Evolutionary conservation across 176 grass and related monocot genomes (phyloP).

Genomic region (Chrysopogon serrulatus): DNA sequence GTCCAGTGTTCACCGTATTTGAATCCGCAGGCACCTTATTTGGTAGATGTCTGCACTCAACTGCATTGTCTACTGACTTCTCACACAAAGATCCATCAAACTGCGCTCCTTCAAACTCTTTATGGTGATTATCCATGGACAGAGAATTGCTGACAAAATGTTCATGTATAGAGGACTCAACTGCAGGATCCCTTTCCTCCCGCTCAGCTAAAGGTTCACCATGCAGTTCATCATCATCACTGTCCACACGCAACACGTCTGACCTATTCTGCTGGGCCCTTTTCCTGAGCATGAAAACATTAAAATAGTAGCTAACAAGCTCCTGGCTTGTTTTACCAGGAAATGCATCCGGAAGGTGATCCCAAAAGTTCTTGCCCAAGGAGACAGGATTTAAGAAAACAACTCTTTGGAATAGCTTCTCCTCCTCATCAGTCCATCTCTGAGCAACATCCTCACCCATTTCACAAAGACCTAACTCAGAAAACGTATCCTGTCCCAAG

Average conservation of each 20-base stretch:
- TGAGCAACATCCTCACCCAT: conserved; percentile 74
- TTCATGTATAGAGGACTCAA: conserved; percentile 32
- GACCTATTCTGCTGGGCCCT: conserved; percentile 76
- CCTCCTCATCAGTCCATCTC: conserved; percentile 78
- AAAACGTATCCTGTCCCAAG: conserved; percentile 56
- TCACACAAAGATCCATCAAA: neutral
- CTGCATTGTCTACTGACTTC: neutral
- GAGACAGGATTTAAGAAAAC: conserved; percentile 63
- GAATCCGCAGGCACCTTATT: neutral
- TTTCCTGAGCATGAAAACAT: conserved; percentile 82
- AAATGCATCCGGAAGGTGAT: conserved; percentile 49
- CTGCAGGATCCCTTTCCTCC: conserved; percentile 44
- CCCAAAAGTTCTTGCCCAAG: conserved; percentile 68
- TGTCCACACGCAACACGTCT: conserved; percentile 57
- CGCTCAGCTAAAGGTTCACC: conserved; percentile 17
- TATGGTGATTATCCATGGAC: conserved; percentile 29
- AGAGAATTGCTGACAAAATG: conserved; percentile 8
- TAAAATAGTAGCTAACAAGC: conserved; percentile 87
- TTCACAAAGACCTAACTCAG: conserved; percentile 57
- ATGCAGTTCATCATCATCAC: conserved; percentile 80
- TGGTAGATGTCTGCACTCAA: neutral
- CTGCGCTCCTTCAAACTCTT: conserved; percentile 23
- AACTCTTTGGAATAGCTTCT: conserved; percentile 55
- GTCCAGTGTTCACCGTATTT: neutral
- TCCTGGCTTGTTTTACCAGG: conserved; percentile 63